These are phyloP conservation scores for Fragilaria radians DNA, from an alignment of 108 stramenopile species.

Conservation along the genomic window DNA sequence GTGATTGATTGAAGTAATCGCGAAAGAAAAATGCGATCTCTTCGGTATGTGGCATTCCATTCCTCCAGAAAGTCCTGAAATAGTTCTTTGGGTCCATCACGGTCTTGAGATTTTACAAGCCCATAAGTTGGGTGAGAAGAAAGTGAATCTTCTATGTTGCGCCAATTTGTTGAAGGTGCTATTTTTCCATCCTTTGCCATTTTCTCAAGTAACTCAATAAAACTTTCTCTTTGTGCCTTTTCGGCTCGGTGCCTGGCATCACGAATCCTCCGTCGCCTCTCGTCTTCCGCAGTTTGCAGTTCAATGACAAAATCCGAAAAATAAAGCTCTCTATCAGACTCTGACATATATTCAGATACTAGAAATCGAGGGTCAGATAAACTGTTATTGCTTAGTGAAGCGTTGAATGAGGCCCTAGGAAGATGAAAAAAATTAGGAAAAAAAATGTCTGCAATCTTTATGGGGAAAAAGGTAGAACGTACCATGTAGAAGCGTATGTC, in stretches of 20 bases:
- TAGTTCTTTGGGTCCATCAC: conserved; percentile 58
- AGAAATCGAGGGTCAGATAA: conserved; percentile 46
- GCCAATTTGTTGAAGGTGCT: conserved; percentile 46
- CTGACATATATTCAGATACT: conserved; percentile 40
- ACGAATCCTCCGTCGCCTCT: conserved; percentile 65
- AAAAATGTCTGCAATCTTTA: neutral
- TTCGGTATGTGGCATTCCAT: conserved; percentile 58
- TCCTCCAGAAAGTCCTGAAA: conserved; percentile 75
- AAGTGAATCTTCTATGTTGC: conserved; percentile 45
- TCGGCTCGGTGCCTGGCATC: conserved; percentile 68
- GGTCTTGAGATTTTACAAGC: conserved; percentile 51
- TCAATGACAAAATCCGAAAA: conserved; percentile 75
- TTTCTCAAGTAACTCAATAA: conserved; percentile 24
- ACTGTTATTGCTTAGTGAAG: conserved; percentile 35
- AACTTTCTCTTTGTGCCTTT: conserved; percentile 74
- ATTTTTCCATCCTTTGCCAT: conserved; percentile 50
- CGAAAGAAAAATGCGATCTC: conserved; percentile 44
- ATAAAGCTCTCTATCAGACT: conserved; percentile 62
- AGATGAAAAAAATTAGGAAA: neutral
- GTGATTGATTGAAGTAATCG: conserved; percentile 29
- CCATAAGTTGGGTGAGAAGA: conserved; percentile 33
- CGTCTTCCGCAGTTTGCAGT: conserved; percentile 69
- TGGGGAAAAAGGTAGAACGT: conserved; percentile 7
- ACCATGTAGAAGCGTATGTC: conserved; percentile 70
- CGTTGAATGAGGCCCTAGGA: conserved; percentile 42